Percentiles rank a stretch among this genome's conserved stretches.
Evolutionary conservation across 352 stramenopile genomes (phyloP).

Genomic region (Phytophthora pistaciae): DNA sequence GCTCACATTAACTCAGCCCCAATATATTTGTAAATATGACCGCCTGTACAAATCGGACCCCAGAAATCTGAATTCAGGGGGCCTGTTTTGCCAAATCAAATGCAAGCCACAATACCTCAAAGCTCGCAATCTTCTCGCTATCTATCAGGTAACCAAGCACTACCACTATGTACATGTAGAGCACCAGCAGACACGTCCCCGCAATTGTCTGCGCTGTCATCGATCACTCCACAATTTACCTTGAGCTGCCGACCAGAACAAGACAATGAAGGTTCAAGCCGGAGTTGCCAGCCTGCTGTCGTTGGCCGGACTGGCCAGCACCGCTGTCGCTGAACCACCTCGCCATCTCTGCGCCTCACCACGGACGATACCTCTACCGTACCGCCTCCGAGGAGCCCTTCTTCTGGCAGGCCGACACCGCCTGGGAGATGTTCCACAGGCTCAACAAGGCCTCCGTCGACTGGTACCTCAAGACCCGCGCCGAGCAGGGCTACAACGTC

Average conservation of each 20-base stretch:
- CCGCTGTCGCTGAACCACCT: no score
- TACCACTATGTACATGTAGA: no score
- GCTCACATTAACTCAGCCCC: background rate
- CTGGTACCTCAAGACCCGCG: slow-evolving; percentile 30
- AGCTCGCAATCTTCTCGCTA: no score
- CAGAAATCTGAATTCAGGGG: slow-evolving; percentile 4
- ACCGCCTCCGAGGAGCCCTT: slow-evolving; percentile 21
- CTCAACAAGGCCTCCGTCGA: slow-evolving; percentile 40
- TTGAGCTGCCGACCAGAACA: no score
- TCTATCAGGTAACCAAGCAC: no score
- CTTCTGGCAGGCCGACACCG: slow-evolving; percentile 37
- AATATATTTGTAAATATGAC: background rate
- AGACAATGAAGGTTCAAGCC: slow-evolving; percentile 25
- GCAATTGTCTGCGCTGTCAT: no score
- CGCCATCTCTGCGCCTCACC: slow-evolving; percentile 21
- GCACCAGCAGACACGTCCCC: no score
- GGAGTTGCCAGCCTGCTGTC: background rate
- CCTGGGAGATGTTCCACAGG: slow-evolving; percentile 26
- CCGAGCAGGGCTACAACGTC: slow-evolving; percentile 33
- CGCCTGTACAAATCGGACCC: background rate
- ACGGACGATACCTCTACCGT: slow-evolving; percentile 28
- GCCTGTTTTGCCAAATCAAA: background rate
- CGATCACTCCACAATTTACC: no score
- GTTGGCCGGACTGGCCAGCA: slow-evolving; percentile 14
- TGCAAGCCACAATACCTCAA: slow-evolving; percentile 3